Base-by-base conservation (phyloP, 2,329 filamentous ascomycete species). In the Ophiostoma australiae region DNA sequence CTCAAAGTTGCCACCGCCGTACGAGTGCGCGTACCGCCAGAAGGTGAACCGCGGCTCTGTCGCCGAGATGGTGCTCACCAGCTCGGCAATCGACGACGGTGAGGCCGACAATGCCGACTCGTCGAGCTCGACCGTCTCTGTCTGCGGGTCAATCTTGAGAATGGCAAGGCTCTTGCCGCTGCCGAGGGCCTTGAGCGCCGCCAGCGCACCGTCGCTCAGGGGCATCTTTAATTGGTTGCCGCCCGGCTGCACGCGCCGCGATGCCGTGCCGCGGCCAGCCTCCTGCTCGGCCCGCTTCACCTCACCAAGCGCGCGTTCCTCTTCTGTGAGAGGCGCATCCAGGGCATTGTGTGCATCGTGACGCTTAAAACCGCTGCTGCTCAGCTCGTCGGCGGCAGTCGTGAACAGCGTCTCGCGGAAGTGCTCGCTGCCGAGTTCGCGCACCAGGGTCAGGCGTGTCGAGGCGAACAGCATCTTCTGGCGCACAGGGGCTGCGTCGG, bases 381-480 rank as follows among this genome's bases (percentile, higher is more conserved):
- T 92, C 73, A 95, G 81, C 80, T 95, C 92, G 27, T 87, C 85
- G 33, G 88, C 82, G 58, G 84, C 86, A 0, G 91, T 94, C 13
- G 86, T 87, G 77, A 94, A 93, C 61, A 94, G 83, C 33, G 87
- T 90, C 78, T 94, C 90, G 69, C 89, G 83, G 80, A 95, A 94
- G 76, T 92, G 85, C 78, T 95, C 91, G 70, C 88, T 86, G 66
- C 92, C 92, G 11, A 95, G 84, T 80, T 94, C 91, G 61, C 91
- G 86, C 68, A 90, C 86, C 1, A 95, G 84, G 0, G 91, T 91
- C 75, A 94, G 83, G 11, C 91, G 86, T 37, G 92, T 94, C 33
- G 89, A 87, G 6, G 92, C 91, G 79, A 94, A 94, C 31, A 95
- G 86, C 90, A 92, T 95, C 84, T 95, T 95, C 78, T 93, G 90